These are phyloP conservation scores for Lactifluus echinatus DNA, from an alignment of 768 basidiomycete genomes.

Conservation along the genomic window DNA sequence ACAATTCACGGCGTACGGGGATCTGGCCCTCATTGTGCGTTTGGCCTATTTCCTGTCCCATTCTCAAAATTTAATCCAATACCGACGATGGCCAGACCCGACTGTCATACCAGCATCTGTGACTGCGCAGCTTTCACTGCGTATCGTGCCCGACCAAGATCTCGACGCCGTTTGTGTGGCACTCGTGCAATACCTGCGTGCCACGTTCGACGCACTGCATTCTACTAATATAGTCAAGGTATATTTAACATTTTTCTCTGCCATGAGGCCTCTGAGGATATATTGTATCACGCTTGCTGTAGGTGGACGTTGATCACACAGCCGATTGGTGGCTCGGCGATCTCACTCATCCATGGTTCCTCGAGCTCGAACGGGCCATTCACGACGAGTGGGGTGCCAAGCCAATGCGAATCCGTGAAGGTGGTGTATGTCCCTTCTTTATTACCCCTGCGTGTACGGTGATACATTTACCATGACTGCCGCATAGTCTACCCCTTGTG, in stretches of 20 bases:
- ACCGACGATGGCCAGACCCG: constrained; percentile 39
- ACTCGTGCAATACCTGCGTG: constrained; percentile 49
- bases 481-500: constrained; percentile 79
- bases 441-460: not conserved
- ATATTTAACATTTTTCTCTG: constrained; percentile 12
- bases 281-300: not conserved
- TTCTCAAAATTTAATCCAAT: not conserved
- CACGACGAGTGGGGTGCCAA: constrained; percentile 79
- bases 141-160: constrained; percentile 92
- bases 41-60: not conserved
- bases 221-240: constrained; percentile 74
- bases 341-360: constrained; percentile 78
- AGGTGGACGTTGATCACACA: constrained; percentile 74
- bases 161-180: constrained; percentile 56
- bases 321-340: constrained; percentile 97
- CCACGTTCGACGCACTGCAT: constrained; percentile 47
- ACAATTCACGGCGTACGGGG: constrained; percentile 81
- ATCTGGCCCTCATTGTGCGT: constrained; percentile 71
- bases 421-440: constrained; percentile 53
- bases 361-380: constrained; percentile 74
- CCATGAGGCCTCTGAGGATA: not conserved
- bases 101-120: constrained; percentile 87
- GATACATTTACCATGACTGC: not conserved
- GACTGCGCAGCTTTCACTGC: constrained; percentile 77
- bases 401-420: constrained; percentile 86